A percentile compares a stretch with the other conserved stretches of the same genome.
phyloP scores from a whole-genome alignment of 2,329 filamentous ascomycete genomes.

The Chrysosporium keratinophilum region DNA sequence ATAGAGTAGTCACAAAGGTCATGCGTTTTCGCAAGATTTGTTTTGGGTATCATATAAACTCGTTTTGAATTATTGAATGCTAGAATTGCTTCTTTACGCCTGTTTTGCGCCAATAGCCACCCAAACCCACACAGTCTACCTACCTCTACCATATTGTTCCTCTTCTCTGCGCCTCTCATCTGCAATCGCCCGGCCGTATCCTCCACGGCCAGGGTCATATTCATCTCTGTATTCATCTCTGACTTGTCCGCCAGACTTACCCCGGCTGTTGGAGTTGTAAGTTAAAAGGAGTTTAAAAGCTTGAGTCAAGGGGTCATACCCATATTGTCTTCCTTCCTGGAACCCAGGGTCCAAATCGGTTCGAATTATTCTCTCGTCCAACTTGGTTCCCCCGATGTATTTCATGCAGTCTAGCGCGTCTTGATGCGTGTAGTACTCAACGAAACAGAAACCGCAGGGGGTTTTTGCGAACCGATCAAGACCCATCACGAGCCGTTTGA shows the following conservation, averaged over 20 bases:
- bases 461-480: conserved; percentile 96
- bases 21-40: neutral
- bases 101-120: conserved; percentile 9
- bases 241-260: conserved; percentile 92
- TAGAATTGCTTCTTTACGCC: conserved; percentile 6
- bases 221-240: conserved; percentile 96
- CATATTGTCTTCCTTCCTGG: conserved; percentile 90
- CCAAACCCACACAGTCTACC: conserved; percentile 28
- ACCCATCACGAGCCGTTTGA: conserved; percentile 96
- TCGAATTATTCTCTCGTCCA: conserved; percentile 92
- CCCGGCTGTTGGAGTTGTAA: conserved; percentile 43
- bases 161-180: conserved; percentile 51
- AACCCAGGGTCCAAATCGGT: conserved; percentile 95
- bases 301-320: conserved; percentile 36
- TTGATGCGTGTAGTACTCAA: conserved; percentile 97
- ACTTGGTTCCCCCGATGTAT: conserved; percentile 94
- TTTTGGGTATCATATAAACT: conserved; percentile 10
- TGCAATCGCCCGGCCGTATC: conserved; percentile 68
- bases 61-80: conserved; percentile 3
- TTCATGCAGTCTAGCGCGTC: conserved; percentile 98
- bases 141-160: conserved; percentile 50
- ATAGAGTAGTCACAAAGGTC: conserved; percentile 4
- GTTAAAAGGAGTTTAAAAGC: neutral
- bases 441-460: conserved; percentile 97
- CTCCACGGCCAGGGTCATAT: conserved; percentile 88